These are phyloP conservation scores for Hypoxylon sp. DNA, from an alignment of 2,329 filamentous ascomycete genomes.

Conservation along the genomic window DNA sequence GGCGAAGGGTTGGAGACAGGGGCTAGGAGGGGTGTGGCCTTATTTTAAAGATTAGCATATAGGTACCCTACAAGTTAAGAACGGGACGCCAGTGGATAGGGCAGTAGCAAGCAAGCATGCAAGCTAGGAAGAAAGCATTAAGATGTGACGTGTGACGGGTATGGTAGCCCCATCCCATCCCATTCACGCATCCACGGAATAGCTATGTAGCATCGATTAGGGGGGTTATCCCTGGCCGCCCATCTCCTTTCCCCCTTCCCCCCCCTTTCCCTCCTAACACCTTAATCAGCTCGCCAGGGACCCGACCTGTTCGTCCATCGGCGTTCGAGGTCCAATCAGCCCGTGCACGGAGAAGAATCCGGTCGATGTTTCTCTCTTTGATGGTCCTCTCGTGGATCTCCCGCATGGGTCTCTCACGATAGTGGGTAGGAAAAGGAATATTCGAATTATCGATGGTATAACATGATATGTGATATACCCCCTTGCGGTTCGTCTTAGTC, in stretches of 20 bases:
- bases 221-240: constrained; percentile 16
- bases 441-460: constrained; percentile 35
- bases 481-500: constrained; percentile 7
- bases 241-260: not conserved
- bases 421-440: constrained; percentile 18
- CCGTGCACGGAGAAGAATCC: constrained; percentile 28
- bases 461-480: constrained; percentile 38
- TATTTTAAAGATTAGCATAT: constrained; percentile 15
- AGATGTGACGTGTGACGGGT: constrained; percentile 15
- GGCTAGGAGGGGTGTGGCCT: not conserved
- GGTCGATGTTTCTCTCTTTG: constrained; percentile 18
- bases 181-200: constrained; percentile 37
- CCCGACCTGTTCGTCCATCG: constrained; percentile 25
- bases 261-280: constrained; percentile 5
- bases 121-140: not conserved
- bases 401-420: constrained; percentile 12
- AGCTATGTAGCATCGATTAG: constrained; percentile 33
- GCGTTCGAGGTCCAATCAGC: constrained; percentile 37
- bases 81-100: not conserved
- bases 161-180: constrained; percentile 20
- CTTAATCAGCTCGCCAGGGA: constrained; percentile 9
- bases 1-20: constrained; percentile 16
- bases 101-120: not conserved
- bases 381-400: too few relatives aligned
- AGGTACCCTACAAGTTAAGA: not conserved